Evolutionary conservation across 164 flowering plant genomes (phyloP), one percentile per base, ranked within the genome.

Genomic region (Santalum album): DNA sequence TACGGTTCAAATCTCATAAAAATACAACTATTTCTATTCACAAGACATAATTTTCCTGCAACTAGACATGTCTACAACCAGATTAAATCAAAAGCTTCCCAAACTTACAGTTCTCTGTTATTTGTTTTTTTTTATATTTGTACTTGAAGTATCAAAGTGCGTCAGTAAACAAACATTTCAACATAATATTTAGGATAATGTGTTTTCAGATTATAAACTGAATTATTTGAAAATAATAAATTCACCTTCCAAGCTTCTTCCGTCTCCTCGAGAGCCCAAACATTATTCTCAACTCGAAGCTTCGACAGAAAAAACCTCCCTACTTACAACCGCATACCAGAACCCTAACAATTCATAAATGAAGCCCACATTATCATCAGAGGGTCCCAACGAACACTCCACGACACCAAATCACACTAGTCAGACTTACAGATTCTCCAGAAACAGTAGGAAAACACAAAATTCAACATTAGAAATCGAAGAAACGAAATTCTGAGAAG

Each of bases 171-270:
- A 16, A 20, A 17, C 11, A 17, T 36, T 17, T 14, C 10, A 49
- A 26, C 32, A 1, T 25, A 21, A 27, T 17, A 25, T 16, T 19
- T 4, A 51, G 56, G 22, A n/a, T n/a, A n/a, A n/a, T n/a, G n/a
- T n/a, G n/a, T n/a, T n/a, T n/a, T n/a, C 3, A 1, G 20, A 55
- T 27, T 6, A 16, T n/a, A 3, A 1, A 61, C 48, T 17, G 11
- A 26, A 18, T 20, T 17, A 27, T 26, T 5, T 18, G 49, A 7
- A 14, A 49, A 51, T 17, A 2, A 26, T 2, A 40, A 56, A 48
- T 54, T 57, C 18, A 82, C 91, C 91, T 76, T 25, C 88, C 92
- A 47, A 80, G 74, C 66, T 82, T 85, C 72, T 71, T 78, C 59
- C 84, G 78, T 53, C 83, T 68, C 26, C 79, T 70, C 14, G 86